Base-by-base conservation (phyloP, 2,329 filamentous ascomycete genomes). In the Leptographium flavum region DNA sequence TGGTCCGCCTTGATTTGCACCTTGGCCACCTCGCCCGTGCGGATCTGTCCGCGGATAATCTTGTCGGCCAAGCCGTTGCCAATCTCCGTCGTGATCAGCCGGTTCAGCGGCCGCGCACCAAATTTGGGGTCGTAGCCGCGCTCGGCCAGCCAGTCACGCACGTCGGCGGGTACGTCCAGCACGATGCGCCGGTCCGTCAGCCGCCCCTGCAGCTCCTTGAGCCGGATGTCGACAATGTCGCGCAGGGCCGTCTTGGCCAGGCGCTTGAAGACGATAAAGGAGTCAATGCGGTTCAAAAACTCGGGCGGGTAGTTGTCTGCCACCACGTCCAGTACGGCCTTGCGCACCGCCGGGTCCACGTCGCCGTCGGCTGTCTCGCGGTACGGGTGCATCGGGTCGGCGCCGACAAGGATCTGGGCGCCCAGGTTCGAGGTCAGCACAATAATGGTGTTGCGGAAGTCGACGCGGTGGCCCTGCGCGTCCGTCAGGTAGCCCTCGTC, bases 401-500 rank as follows among this genome's bases (percentile, higher is more conserved):
- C 77, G 31, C 81, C 83, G 17, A 95, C 83, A 11, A 98, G 80
- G 42, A 94, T 90, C 46, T 94, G 79, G 14, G 92, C 88, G 33
- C 92, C 92, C 2, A 98, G 74, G 60, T 98, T 98, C 32, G 87
- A 94, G 0, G 92, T 96, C 46, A 98, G 73, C 3, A 96, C 90
- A 53, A 96, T 95, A 56, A 96, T 83, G 8, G 90, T 95, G 63
- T 95, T 96, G 49, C 84, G 76, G 70, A 96, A 96, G 60, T 96
- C 92, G 48, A 98, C 83, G 63, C 92, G 94, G 68, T 94, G 88
- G 28, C 92, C 92, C 64, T 96, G 90, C 0, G 87, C 80, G 59
- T 96, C 92, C 1, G 90, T 96, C 42, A 98, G 73, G 67, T 92
- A 95, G 3, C 92, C 92, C 60, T 96, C 92, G 58, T 96, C 92